phyloP scores from a whole-genome alignment of 1,139 yeast genomes.

The Pichia sp. region DNA sequence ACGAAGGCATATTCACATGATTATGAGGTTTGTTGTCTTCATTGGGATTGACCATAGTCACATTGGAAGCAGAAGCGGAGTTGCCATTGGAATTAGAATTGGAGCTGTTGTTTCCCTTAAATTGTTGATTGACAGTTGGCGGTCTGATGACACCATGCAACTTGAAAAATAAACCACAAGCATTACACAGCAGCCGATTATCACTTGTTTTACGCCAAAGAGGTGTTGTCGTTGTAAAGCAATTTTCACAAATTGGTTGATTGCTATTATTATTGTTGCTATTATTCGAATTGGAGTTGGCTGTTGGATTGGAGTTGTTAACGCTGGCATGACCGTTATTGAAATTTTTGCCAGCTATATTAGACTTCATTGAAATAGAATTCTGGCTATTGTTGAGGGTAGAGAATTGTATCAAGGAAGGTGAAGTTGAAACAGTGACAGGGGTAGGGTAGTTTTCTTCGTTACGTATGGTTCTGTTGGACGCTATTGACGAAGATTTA shows the following conservation, averaged over 20 bases:
- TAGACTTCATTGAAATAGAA: not conserved
- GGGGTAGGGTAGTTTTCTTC: constrained; percentile 16
- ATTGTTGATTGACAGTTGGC: constrained; percentile 27
- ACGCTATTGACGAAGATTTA: not conserved
- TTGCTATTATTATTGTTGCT: not conserved
- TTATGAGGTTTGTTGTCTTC: constrained; percentile 2
- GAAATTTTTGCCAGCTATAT: not conserved
- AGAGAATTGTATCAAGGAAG: constrained; percentile 18
- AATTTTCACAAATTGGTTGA: constrained; percentile 43
- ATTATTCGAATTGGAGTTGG: not conserved
- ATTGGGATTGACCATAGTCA: not conserved
- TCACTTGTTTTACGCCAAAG: constrained; percentile 53
- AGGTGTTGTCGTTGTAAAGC: constrained; percentile 56
- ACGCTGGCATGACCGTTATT: not conserved
- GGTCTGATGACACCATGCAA: constrained; percentile 58
- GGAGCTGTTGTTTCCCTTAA: not conserved
- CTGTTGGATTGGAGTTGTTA: not conserved
- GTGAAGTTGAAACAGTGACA: constrained; percentile 18
- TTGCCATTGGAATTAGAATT: not conserved
- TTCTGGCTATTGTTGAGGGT: constrained; percentile 2
- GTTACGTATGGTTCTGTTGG: constrained; percentile 8
- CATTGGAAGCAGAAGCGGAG: not conserved
- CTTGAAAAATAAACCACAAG: constrained; percentile 55
- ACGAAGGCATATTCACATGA: not conserved
- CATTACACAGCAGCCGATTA: constrained; percentile 54